Evolutionary conservation across 116 monocot species (phyloP).

Genomic region (Iris pallida): DNA sequence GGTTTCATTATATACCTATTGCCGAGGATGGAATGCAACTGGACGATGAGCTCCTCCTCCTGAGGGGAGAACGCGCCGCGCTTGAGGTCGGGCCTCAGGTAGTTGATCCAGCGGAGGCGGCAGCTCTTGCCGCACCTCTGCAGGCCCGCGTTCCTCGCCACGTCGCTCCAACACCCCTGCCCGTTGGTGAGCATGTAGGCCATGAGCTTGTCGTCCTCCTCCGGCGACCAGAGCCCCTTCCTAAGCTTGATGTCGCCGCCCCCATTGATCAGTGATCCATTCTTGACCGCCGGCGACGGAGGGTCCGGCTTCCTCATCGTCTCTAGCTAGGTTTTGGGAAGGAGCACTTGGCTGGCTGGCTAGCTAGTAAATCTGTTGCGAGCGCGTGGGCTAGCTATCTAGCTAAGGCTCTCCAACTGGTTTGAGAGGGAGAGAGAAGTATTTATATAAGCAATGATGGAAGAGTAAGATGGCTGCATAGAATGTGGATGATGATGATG

Average conservation of each 20-base stretch:
- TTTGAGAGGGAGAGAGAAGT: conserved; percentile 1
- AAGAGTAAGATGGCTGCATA: conserved; percentile 26
- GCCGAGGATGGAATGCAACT: conserved; percentile 84
- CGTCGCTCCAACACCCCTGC: conserved; percentile 85
- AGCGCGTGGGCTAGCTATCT: too few relatives aligned
- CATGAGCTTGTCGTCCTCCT: conserved; percentile 90
- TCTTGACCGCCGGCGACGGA: conserved; percentile 9
- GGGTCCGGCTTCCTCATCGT: conserved; percentile 66
- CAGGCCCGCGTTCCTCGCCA: conserved; percentile 77
- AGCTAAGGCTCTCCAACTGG: neutral
- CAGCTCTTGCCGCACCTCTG: conserved; percentile 93
- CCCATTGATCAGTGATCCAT: neutral
- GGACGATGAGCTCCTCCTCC: conserved; percentile 83
- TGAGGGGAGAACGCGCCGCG: conserved; percentile 79
- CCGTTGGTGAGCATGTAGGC: conserved; percentile 71
- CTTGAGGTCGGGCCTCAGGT: conserved; percentile 84
- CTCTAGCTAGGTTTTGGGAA: neutral
- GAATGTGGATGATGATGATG: conserved; percentile 32
- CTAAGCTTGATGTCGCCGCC: conserved; percentile 32
- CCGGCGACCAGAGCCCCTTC: conserved; percentile 91
- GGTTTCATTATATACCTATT: conserved; percentile 40
- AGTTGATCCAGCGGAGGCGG: conserved; percentile 92
- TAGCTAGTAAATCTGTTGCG: neutral
- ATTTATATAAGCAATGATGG: conserved; percentile 21
- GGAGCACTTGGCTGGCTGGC: neutral